phyloP scores from a whole-genome alignment of 2,329 filamentous ascomycete genomes.

The Xylariaceae sp. region DNA sequence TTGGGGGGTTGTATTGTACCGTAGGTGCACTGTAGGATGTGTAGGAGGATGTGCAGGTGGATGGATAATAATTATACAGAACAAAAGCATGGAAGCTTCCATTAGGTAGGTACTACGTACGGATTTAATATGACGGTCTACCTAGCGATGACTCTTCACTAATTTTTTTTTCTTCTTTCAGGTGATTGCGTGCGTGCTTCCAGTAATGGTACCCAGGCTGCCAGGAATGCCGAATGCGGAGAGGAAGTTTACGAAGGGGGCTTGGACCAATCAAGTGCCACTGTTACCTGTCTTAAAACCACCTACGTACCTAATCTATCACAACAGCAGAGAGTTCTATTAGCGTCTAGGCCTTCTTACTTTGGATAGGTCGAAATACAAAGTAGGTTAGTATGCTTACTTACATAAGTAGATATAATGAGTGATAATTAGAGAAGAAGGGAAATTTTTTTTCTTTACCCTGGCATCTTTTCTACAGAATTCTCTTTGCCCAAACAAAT shows the following conservation, averaged over 20 bases:
- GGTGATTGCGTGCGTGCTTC: conserved; percentile 25
- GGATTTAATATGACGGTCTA: too few species aligned
- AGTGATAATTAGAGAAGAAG: neutral
- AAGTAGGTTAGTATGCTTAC: neutral
- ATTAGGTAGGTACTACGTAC: conserved; percentile 7
- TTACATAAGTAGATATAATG: too few species aligned
- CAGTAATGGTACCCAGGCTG: conserved; percentile 14
- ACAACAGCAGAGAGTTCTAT: conserved; percentile 24
- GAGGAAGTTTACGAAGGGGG: conserved; percentile 25
- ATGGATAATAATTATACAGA: neutral
- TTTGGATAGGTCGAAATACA: conserved; percentile 7
- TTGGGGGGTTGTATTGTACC: conserved; percentile 9
- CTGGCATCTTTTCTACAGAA: conserved; percentile 2
- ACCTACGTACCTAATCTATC: too few species aligned
- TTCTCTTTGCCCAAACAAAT: neutral
- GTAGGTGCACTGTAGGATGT: conserved; percentile 1
- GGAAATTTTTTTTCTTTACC: conserved; percentile 22
- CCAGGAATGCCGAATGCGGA: conserved; percentile 36
- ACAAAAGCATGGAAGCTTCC: too few species aligned
- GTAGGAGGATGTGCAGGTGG: neutral
- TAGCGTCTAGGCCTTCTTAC: conserved; percentile 24
- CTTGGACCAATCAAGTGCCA: conserved; percentile 29
- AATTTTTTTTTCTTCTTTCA: conserved; percentile 7
- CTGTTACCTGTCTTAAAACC: conserved; percentile 27
- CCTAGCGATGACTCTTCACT: conserved; percentile 26